phyloP scores from a whole-genome alignment of 1,139 yeast genomes.

The Protomyces macrosporus region DNA sequence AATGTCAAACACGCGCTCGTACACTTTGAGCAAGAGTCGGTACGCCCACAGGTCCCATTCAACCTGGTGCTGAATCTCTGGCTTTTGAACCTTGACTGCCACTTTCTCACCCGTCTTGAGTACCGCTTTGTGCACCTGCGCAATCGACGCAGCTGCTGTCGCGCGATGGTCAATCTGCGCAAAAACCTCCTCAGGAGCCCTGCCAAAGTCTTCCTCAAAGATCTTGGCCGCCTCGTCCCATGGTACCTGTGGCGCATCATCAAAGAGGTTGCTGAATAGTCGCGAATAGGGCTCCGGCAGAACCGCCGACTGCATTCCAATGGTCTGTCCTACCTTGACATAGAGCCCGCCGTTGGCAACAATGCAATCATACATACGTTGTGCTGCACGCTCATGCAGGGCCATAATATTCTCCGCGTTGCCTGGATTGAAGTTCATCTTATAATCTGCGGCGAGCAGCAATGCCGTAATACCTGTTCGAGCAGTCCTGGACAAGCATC shows the following conservation, averaged over 20 bases:
- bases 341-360: slow-evolving; percentile 62
- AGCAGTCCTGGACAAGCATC: slow-evolving; percentile 45
- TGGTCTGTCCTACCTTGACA: slow-evolving; percentile 69
- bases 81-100: slow-evolving; percentile 67
- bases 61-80: slow-evolving; percentile 54
- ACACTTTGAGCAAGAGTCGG: slow-evolving; percentile 48
- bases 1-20: slow-evolving; percentile 56
- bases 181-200: slow-evolving; percentile 43
- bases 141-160: slow-evolving; percentile 67
- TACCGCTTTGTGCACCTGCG: slow-evolving; percentile 61
- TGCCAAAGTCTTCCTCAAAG: slow-evolving; percentile 47
- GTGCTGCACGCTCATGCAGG: slow-evolving; percentile 58
- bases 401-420: slow-evolving; percentile 46
- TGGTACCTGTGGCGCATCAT: slow-evolving; percentile 62
- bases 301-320: slow-evolving; percentile 63
- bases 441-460: slow-evolving; percentile 57
- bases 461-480: slow-evolving; percentile 50
- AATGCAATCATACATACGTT: slow-evolving; percentile 51
- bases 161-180: slow-evolving; percentile 50
- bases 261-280: slow-evolving; percentile 55
- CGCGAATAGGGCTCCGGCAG: slow-evolving; percentile 60
- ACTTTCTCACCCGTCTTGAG: slow-evolving; percentile 53
- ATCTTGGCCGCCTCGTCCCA: slow-evolving; percentile 53
- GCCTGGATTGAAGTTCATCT: slow-evolving; percentile 42
- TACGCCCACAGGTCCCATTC: slow-evolving; percentile 57